Percentiles rank a stretch among this genome's conserved stretches.
Evolutionary conservation across 352 stramenopile species (phyloP).

Genomic region (Globisporangium okanoganense): DNA sequence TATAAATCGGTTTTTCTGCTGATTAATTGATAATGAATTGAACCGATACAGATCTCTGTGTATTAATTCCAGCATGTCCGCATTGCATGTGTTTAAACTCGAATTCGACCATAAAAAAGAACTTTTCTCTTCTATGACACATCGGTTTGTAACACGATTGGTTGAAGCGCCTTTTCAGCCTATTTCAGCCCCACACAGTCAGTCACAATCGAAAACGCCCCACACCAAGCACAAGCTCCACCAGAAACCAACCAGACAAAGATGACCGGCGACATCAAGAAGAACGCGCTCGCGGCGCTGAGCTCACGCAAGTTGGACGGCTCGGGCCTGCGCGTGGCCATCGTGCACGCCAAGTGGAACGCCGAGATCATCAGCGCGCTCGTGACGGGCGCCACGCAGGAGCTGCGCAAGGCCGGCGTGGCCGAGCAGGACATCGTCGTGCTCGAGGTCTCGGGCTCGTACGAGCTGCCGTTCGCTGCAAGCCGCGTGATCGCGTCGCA

Average conservation of each 20-base stretch:
- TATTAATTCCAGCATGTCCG: too few species aligned
- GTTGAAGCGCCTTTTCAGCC: too few species aligned
- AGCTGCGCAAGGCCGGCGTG: slow-evolving; percentile 64
- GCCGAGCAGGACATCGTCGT: slow-evolving; percentile 63
- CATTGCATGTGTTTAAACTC: too few species aligned
- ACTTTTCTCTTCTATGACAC: too few species aligned
- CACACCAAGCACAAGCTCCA: not conserved
- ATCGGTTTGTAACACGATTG: too few species aligned
- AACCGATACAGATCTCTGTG: too few species aligned
- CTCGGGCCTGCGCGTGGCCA: slow-evolving; percentile 67
- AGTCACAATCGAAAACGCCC: not conserved
- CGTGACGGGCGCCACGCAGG: slow-evolving; percentile 49
- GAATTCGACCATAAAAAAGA: too few species aligned
- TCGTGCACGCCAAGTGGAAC: slow-evolving; percentile 87
- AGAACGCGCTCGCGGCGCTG: slow-evolving; percentile 63
- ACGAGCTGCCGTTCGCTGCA: slow-evolving; percentile 96
- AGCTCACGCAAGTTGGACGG: slow-evolving; percentile 80
- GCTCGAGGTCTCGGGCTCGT: slow-evolving; percentile 91
- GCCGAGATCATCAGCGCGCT: slow-evolving; percentile 74
- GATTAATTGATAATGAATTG: too few species aligned
- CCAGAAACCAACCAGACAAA: not conserved
- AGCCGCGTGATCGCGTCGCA: slow-evolving; percentile 86
- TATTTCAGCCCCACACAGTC: too few species aligned
- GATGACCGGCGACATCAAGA: slow-evolving; percentile 66
- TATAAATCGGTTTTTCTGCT: too few species aligned